A percentile compares a stretch with the other conserved stretches of the same genome.
These are phyloP conservation scores for Rhododendron mucronatum DNA, from an alignment of 148 eudicot genomes.

Conservation along the genomic window DNA sequence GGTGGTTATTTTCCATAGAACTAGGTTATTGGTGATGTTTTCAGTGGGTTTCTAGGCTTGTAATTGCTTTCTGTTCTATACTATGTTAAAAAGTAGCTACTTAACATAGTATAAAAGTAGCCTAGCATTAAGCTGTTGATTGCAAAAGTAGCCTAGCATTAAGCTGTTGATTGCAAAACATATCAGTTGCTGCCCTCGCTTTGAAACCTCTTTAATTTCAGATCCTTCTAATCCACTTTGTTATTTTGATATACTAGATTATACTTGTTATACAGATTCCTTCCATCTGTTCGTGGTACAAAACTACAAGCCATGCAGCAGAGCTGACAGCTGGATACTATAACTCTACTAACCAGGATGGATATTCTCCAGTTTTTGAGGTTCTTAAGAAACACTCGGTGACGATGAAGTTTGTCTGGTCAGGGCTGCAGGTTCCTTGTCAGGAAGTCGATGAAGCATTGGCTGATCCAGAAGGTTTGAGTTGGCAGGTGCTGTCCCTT, in stretches of 20 bases:
- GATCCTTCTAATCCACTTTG: background rate
- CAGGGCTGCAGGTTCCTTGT: constrained; percentile 34
- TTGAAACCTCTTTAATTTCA: background rate
- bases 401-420: constrained; percentile 36
- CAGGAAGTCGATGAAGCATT: constrained; percentile 40
- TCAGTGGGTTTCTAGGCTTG: background rate
- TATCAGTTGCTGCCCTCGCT: background rate
- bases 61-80: background rate
- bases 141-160: background rate
- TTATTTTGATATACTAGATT: background rate
- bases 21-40: background rate
- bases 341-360: constrained; percentile 57
- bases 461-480: constrained; percentile 62
- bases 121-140: background rate
- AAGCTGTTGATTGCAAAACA: background rate
- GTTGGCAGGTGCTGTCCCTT: constrained; percentile 56
- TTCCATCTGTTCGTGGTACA: constrained; percentile 70
- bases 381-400: constrained; percentile 51
- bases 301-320: constrained; percentile 64
- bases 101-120: background rate
- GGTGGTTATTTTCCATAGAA: background rate
- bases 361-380: constrained; percentile 46
- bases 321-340: constrained; percentile 70
- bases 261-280: constrained; percentile 41
- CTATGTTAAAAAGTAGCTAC: background rate